phyloP scores from a whole-genome alignment of 2,329 filamentous ascomycete genomes.

The Botryotinia narcissicola region DNA sequence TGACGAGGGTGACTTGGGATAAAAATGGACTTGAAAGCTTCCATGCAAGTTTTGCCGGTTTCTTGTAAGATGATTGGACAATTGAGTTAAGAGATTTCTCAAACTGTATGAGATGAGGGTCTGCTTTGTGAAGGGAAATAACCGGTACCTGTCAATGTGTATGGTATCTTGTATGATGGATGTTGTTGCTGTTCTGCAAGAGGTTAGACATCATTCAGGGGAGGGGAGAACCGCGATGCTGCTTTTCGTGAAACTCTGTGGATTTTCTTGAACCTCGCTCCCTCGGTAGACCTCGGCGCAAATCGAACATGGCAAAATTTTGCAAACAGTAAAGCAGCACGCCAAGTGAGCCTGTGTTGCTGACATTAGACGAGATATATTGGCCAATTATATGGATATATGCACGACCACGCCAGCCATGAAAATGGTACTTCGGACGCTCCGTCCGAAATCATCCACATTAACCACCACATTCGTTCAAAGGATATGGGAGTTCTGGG shows the following conservation, averaged over 20 bases:
- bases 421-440: slow-evolving; percentile 15
- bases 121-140: not conserved
- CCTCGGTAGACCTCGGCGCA: slow-evolving; percentile 7
- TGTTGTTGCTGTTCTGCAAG: slow-evolving; percentile 6
- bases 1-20: not conserved
- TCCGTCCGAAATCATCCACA: slow-evolving; percentile 12
- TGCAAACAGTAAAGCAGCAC: slow-evolving; percentile 15
- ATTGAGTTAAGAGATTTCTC: not conserved
- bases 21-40: not conserved
- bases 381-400: slow-evolving; percentile 13
- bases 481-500: not conserved
- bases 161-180: slow-evolving; percentile 8
- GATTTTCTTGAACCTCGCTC: not conserved
- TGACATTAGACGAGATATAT: slow-evolving; percentile 12
- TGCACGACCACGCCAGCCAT: slow-evolving; percentile 21
- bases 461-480: slow-evolving; percentile 6
- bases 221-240: not conserved
- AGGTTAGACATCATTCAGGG: not conserved
- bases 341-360: slow-evolving; percentile 2
- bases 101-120: not conserved
- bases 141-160: slow-evolving; percentile 6
- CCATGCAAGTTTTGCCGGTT: not conserved
- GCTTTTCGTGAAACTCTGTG: slow-evolving; percentile 15
- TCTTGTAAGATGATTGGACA: not conserved
- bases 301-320: not conserved